phyloP scores from a whole-genome alignment of 2,329 filamentous ascomycete species.

The Pseudonectria buxi region DNA sequence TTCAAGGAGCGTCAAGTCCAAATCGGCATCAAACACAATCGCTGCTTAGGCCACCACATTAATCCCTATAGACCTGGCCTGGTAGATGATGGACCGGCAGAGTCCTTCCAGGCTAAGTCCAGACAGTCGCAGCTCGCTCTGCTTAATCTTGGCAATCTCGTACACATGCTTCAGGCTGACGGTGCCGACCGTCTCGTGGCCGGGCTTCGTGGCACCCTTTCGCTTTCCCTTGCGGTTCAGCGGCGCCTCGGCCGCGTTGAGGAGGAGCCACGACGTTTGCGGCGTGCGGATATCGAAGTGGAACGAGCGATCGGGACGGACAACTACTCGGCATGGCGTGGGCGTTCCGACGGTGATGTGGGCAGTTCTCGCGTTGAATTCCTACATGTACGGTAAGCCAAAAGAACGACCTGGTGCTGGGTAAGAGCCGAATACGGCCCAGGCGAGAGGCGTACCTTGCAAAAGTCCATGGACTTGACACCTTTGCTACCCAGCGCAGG shows the following conservation, averaged over 20 bases:
- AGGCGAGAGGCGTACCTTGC: constrained; percentile 62
- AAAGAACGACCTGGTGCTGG: background rate
- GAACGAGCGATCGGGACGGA: constrained; percentile 89
- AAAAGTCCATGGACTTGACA: constrained; percentile 99
- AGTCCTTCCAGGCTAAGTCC: constrained; percentile 64
- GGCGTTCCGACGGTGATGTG: constrained; percentile 78
- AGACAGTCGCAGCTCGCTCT: constrained; percentile 65
- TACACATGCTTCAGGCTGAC: constrained; percentile 93
- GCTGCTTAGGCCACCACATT: constrained; percentile 54
- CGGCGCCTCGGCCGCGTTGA: constrained; percentile 73
- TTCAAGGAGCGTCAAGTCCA: background rate
- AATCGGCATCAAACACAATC: constrained; percentile 2
- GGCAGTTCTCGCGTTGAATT: constrained; percentile 92
- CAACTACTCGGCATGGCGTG: constrained; percentile 82
- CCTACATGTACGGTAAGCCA: constrained; percentile 45
- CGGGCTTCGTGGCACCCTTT: constrained; percentile 69
- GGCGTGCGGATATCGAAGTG: constrained; percentile 90
- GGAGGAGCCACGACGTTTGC: constrained; percentile 83
- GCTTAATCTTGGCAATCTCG: constrained; percentile 97
- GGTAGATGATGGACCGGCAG: constrained; percentile 66
- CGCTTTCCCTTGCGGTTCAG: constrained; percentile 67
- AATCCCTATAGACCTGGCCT: constrained; percentile 70
- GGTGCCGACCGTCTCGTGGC: constrained; percentile 71
- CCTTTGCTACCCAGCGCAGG: constrained; percentile 94
- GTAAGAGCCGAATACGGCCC: background rate